Conservation (phyloP, 2,329 filamentous ascomycete species). For the Pseudopithomyces chartarum region DNA sequence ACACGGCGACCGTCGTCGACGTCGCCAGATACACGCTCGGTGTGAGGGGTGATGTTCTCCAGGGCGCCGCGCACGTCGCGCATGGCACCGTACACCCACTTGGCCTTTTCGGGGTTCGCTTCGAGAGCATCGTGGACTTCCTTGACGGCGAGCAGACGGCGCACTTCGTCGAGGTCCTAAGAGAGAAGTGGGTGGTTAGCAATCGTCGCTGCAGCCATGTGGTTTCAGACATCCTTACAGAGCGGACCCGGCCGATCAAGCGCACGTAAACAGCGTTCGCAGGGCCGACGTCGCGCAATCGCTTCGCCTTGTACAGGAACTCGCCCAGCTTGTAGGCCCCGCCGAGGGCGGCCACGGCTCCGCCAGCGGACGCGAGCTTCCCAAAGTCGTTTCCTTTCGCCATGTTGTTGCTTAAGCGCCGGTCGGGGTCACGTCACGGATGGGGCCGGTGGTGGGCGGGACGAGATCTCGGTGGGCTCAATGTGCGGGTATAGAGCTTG, state of each 20-base stretch:
- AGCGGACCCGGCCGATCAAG: slow-evolving; percentile 42
- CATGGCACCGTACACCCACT: slow-evolving; percentile 46
- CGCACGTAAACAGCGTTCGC: slow-evolving; percentile 47
- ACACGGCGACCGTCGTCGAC: slow-evolving; percentile 41
- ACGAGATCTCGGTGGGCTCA: slow-evolving; percentile 17
- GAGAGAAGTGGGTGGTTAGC: background rate
- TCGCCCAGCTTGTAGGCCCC: slow-evolving; percentile 47
- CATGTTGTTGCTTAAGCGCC: slow-evolving; percentile 31
- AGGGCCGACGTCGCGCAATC: slow-evolving; percentile 42
- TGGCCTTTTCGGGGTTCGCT: slow-evolving; percentile 42
- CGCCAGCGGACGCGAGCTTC: slow-evolving; percentile 39
- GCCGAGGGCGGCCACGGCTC: slow-evolving; percentile 39
- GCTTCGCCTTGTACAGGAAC: slow-evolving; percentile 43
- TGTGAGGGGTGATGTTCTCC: slow-evolving; percentile 44
- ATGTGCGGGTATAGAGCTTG: slow-evolving; percentile 24
- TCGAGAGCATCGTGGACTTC: slow-evolving; percentile 46
- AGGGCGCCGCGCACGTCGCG: slow-evolving; percentile 43
- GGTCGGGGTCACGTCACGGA: slow-evolving; percentile 1
- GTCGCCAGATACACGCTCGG: slow-evolving; percentile 42
- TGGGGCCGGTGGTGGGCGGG: background rate
- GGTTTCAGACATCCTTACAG: slow-evolving; percentile 6
- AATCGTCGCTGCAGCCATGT: background rate
- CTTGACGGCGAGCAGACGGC: slow-evolving; percentile 42
- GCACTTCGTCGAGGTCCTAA: slow-evolving; percentile 43
- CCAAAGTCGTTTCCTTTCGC: slow-evolving; percentile 23